Base-by-base conservation (phyloP, 2,329 filamentous ascomycete species). In the Colletotrichum orchidophilum region DNA sequence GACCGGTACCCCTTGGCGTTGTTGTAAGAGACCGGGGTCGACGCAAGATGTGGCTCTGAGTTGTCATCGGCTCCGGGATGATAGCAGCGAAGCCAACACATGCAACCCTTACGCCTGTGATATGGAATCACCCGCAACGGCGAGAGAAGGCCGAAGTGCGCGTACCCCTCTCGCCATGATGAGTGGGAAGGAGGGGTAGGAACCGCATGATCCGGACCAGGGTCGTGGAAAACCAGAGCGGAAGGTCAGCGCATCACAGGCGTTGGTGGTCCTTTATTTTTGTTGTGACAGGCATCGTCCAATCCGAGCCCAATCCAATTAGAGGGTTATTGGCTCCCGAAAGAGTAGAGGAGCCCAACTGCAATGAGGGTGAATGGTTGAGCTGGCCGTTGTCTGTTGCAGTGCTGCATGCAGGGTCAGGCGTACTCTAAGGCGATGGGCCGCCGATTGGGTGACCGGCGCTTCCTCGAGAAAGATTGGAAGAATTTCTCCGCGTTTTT, bases 101-200 rank as follows among this genome's bases (percentile, higher is more conserved):
- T 58, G 73, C 74, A 75, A 75, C 74, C 72, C 69, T 74, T 59
- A 71, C 71, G 33, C 33, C 53, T 54, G 53, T 68, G 65, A 46
- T 21, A 63, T 31, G 35, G 55, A 55, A 35, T 54, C 59, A 71
- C 52, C 64, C 64, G 64, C 65, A 63, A 59, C 46, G 33, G 58
- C 50, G 39, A 42, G n/a, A 52, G 33, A 63, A 50, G 27, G 42
- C 52, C 58, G 69, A 63, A 33, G 13, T 46, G 18, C 26, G 42
- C 13, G 63, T 71, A 62, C 64, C 58, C 64, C 69, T 63, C 64
- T 42, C 46, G 27, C 13, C 21, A 21, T 39, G 42, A 53, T 27
- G 39, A 59, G 18, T 33, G 15, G 59, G n/a, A 64, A 33, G 55
- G 58, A 55, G 66, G 63, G 61, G 66, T 58, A 67, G 60, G 15